Evolutionary conservation across 768 basidiomycete species (phyloP).

Genomic region (Leccinum rimulosum): DNA sequence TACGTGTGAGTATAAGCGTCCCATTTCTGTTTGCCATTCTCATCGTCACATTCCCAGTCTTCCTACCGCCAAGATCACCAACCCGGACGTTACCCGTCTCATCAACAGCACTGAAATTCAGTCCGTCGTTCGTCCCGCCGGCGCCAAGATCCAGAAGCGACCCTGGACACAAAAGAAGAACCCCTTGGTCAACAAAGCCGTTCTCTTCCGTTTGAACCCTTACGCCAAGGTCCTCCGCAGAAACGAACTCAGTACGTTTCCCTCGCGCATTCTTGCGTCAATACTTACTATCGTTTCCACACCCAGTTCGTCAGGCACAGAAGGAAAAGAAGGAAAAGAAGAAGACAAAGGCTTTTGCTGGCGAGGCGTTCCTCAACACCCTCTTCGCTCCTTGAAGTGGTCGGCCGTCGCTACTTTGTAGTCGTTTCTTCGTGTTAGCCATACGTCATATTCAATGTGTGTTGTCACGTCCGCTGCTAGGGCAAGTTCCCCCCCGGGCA

Average conservation of each 20-base stretch:
- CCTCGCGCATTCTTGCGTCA: background rate
- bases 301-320: conserved; percentile 68
- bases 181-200: conserved; percentile 88
- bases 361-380: conserved; percentile 79
- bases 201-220: conserved; percentile 97
- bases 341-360: conserved; percentile 59
- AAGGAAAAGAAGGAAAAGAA: conserved; percentile 58
- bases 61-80: conserved; percentile 93
- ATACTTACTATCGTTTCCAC: conserved; percentile 5
- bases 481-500: too few species aligned
- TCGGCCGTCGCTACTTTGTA: background rate
- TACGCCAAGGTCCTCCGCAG: conserved; percentile 94
- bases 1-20: conserved; percentile 56
- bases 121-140: conserved; percentile 89
- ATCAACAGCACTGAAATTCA: conserved; percentile 99
- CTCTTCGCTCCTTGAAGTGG: conserved; percentile 77
- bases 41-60: conserved; percentile 47
- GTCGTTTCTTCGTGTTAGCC: conserved; percentile 2
- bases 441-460: conserved; percentile 9
- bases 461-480: background rate
- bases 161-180: conserved; percentile 99
- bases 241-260: conserved; percentile 80
- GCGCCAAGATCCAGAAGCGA: conserved; percentile 81
- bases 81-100: conserved; percentile 94
- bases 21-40: background rate